phyloP scores from a whole-genome alignment of 2,329 filamentous ascomycete genomes.

The Ilyonectria mors-panacis region DNA sequence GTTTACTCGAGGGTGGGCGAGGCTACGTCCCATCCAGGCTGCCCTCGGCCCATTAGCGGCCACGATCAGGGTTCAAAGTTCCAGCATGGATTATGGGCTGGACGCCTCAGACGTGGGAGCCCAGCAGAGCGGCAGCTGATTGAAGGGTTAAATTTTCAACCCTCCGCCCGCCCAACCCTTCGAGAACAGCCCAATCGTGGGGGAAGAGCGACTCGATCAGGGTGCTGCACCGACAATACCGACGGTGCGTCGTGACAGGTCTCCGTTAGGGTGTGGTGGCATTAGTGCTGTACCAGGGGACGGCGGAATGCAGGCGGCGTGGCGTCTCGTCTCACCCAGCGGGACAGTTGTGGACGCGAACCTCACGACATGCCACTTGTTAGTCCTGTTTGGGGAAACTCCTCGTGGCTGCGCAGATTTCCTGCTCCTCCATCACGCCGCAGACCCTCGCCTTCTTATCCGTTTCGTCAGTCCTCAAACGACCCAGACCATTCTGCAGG shows the following conservation, averaged over 20 bases:
- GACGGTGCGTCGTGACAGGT: slow-evolving; percentile 35
- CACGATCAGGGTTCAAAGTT: slow-evolving; percentile 25
- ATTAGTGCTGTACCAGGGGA: slow-evolving; percentile 34
- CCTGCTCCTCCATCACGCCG: slow-evolving; percentile 23
- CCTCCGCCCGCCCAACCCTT: slow-evolving; percentile 31
- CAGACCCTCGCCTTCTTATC: slow-evolving; percentile 19
- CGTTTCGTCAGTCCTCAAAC: slow-evolving; percentile 15
- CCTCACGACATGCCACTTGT: slow-evolving; percentile 37
- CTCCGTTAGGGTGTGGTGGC: slow-evolving; percentile 23
- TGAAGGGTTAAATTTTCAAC: slow-evolving; percentile 44
- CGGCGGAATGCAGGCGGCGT: slow-evolving; percentile 27
- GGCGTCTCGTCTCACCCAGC: slow-evolving; percentile 29
- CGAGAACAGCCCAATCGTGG: slow-evolving; percentile 31
- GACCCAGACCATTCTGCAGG: slow-evolving; percentile 15
- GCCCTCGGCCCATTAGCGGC: slow-evolving; percentile 33
- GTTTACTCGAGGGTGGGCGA: slow-evolving; percentile 13
- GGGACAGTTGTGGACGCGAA: slow-evolving; percentile 32
- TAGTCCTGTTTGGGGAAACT: slow-evolving; percentile 29
- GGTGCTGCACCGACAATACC: slow-evolving; percentile 36
- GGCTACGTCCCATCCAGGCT: slow-evolving; percentile 20
- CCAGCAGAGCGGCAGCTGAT: slow-evolving; percentile 35
- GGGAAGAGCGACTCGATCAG: slow-evolving; percentile 25
- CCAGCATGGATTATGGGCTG: slow-evolving; percentile 27
- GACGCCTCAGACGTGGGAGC: slow-evolving; percentile 10
- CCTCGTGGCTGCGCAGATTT: slow-evolving; percentile 20